Evolutionary conservation across 2,329 filamentous ascomycete species (phyloP).

Genomic region (Conoideocrella luteorostrata): DNA sequence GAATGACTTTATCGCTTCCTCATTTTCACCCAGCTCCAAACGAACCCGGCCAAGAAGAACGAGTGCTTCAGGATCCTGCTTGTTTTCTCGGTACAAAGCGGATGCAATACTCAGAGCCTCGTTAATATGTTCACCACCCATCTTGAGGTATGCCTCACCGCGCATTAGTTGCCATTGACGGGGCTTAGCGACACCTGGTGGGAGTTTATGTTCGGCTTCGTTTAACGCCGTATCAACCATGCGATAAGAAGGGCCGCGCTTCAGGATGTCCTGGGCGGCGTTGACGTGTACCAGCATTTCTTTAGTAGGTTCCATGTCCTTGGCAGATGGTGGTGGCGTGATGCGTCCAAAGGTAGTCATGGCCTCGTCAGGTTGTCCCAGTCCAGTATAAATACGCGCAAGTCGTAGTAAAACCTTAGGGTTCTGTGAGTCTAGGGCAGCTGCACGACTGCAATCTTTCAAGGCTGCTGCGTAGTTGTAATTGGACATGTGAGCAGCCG

Average conservation of each 20-base stretch:
- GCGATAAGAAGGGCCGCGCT: constrained; percentile 71
- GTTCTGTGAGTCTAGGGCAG: constrained; percentile 78
- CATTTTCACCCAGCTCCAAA: constrained; percentile 89
- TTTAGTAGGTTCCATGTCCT: constrained; percentile 76
- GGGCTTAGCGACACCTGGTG: constrained; percentile 67
- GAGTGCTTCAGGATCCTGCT: constrained; percentile 86
- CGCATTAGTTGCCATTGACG: constrained; percentile 92
- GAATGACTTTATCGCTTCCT: constrained; percentile 90
- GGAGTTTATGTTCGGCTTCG: constrained; percentile 77
- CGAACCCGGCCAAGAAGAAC: constrained; percentile 82
- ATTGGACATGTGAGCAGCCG: constrained; percentile 87
- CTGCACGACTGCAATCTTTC: constrained; percentile 77
- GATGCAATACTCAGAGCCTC: constrained; percentile 93
- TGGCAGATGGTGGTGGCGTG: constrained; percentile 70
- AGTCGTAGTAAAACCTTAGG: constrained; percentile 82
- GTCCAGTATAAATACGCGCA: constrained; percentile 79
- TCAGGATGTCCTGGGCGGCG: constrained; percentile 71
- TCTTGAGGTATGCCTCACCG: constrained; percentile 85
- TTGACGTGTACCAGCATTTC: constrained; percentile 78
- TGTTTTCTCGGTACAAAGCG: constrained; percentile 76
- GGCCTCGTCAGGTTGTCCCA: constrained; percentile 83
- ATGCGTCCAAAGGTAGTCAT: constrained; percentile 76
- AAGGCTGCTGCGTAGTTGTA: constrained; percentile 72
- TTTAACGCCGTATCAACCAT: constrained; percentile 92
- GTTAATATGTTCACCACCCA: constrained; percentile 82